A percentile compares a stretch with the other conserved stretches of the same genome.
Conservation (phyloP, 805 yeast species). For the Kuraishia ogatae region DNA sequence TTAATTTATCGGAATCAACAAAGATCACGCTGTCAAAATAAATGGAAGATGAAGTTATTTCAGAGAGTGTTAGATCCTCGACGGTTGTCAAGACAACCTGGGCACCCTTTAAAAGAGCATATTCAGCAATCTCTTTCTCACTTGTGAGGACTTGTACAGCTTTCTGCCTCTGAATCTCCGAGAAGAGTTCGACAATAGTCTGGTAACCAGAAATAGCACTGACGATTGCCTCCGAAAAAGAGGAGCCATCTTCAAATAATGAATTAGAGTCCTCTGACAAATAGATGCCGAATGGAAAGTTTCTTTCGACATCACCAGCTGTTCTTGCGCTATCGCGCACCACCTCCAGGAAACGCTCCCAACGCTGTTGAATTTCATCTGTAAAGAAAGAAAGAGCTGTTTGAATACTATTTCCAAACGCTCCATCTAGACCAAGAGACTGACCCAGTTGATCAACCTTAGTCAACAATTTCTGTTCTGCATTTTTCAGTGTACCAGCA, state of each 20-base stretch:
- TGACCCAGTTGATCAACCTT: conserved; percentile 23
- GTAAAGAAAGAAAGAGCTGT: conserved; percentile 25
- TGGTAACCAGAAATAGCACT: background rate
- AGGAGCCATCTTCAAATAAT: background rate
- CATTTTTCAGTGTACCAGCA: too few species aligned
- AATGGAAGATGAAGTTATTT: background rate
- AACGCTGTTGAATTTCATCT: conserved; percentile 13
- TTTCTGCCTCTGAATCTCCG: background rate
- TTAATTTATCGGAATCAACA: conserved; percentile 23
- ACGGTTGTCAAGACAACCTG: background rate
- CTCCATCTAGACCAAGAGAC: conserved; percentile 21
- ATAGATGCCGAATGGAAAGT: background rate
- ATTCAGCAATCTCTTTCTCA: background rate
- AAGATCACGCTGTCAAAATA: conserved; percentile 22
- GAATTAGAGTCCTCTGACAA: background rate
- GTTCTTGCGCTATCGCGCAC: conserved; percentile 5
- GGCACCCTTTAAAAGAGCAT: background rate
- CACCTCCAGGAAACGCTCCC: conserved; percentile 15
- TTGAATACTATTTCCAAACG: conserved; percentile 27
- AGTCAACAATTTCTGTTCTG: conserved; percentile 12
- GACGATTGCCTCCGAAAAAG: background rate
- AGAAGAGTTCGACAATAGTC: background rate
- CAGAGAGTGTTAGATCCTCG: background rate
- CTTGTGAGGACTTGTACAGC: background rate
- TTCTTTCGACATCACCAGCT: background rate